Conservation (phyloP, 2,329 filamentous ascomycete genomes). For the Cordyceps farinosa region DNA sequence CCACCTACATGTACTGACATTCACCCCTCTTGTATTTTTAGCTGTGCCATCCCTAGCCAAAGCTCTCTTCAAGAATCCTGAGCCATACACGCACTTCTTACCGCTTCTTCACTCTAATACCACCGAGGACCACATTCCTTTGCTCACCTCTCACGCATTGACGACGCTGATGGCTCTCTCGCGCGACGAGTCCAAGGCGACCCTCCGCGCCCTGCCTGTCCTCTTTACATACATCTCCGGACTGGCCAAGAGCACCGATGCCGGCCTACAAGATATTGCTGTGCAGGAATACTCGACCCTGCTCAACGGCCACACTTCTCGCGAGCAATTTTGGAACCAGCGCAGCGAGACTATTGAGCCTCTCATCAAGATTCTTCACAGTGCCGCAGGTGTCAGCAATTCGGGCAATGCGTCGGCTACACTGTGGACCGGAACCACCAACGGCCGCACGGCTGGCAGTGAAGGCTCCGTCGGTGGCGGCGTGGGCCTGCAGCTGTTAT, state of each 20-base stretch:
- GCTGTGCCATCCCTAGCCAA: slow-evolving; percentile 76
- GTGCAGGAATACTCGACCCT: slow-evolving; percentile 87
- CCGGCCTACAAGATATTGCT: slow-evolving; percentile 90
- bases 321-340: slow-evolving; percentile 88
- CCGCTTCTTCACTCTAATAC: slow-evolving; percentile 79
- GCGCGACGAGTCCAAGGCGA: slow-evolving; percentile 59
- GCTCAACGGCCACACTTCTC: slow-evolving; percentile 68
- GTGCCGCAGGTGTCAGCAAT: slow-evolving; percentile 68
- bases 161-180: slow-evolving; percentile 71
- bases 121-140: slow-evolving; percentile 73
- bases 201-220: slow-evolving; percentile 73
- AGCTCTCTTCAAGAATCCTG: slow-evolving; percentile 68
- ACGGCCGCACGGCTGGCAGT: slow-evolving; percentile 56
- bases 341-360: slow-evolving; percentile 80
- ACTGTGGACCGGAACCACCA: slow-evolving; percentile 57
- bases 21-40: slow-evolving; percentile 35
- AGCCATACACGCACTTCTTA: slow-evolving; percentile 80
- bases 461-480: slow-evolving; percentile 69
- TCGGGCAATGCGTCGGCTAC: slow-evolving; percentile 60
- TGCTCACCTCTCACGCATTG: slow-evolving; percentile 85
- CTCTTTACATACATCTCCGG: slow-evolving; percentile 83
- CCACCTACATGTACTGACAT: slow-evolving; percentile 21
- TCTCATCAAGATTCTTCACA: slow-evolving; percentile 75
- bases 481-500: slow-evolving; percentile 87
- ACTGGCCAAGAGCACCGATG: slow-evolving; percentile 79